Conservation (phyloP, 1,284 basidiomycete species). For the Pseudozyma sp. region DNA sequence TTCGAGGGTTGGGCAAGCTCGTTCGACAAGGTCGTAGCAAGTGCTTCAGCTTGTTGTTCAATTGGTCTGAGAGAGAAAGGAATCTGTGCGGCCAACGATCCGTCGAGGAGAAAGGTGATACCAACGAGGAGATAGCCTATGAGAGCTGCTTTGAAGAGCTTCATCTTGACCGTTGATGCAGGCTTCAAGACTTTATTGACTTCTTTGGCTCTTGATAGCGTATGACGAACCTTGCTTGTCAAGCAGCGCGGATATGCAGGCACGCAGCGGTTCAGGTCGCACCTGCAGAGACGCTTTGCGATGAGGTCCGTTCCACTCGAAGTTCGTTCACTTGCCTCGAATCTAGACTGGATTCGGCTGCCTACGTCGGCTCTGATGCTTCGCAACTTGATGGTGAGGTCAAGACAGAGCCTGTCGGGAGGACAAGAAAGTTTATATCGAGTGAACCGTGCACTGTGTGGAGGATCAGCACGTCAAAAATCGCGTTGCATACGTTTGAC, state of each 20-base stretch:
- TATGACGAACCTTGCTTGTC: no score
- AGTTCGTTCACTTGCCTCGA: no score
- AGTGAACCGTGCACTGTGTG: constrained; percentile 36
- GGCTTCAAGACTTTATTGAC: neutral
- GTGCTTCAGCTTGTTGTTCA: neutral
- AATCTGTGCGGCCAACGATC: constrained; percentile 14
- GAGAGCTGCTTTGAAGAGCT: constrained; percentile 9
- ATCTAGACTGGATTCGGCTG: no score
- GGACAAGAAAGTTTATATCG: no score
- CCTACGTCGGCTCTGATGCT: no score
- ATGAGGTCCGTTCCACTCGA: no score
- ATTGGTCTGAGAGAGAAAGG: constrained; percentile 15
- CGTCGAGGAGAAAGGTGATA: constrained; percentile 6
- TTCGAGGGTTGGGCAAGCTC: neutral
- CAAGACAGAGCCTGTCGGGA: no score
- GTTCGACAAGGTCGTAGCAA: neutral
- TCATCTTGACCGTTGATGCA: constrained; percentile 13
- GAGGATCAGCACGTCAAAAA: constrained; percentile 6
- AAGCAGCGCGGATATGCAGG: no score
- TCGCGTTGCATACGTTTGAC: neutral
- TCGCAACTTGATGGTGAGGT: no score
- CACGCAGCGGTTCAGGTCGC: no score
- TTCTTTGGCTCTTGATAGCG: neutral
- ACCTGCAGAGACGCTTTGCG: no score
- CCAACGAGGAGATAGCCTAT: constrained; percentile 16